Conservation (phyloP, 208 protist species). For the Crithidia fasciculata region DNA sequence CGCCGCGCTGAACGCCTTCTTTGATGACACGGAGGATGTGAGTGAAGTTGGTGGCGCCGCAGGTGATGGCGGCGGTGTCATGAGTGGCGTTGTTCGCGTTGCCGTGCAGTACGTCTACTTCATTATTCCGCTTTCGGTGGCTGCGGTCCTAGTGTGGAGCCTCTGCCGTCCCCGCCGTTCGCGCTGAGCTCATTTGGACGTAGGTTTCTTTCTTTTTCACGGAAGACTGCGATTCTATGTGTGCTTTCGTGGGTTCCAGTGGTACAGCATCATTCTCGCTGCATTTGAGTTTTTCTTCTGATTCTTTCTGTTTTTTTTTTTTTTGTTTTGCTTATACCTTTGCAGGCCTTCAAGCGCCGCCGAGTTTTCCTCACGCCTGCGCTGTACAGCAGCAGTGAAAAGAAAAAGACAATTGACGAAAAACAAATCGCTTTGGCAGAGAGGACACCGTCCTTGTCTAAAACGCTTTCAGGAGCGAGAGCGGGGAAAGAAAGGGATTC, state of each 20-base stretch:
- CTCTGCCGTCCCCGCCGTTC: conserved; percentile 20
- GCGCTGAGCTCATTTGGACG: not conserved
- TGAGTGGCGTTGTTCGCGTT: not conserved
- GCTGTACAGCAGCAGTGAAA: no score
- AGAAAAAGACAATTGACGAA: no score
- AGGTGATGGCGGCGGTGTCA: not conserved
- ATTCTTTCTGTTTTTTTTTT: not conserved
- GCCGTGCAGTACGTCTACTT: conserved; percentile 23
- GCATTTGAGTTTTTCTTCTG: not conserved
- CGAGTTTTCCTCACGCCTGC: no score
- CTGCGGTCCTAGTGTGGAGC: not conserved
- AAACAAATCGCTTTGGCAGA: no score
- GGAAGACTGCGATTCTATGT: not conserved
- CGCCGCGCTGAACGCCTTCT: not conserved
- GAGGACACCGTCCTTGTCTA: no score
- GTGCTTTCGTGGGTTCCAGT: not conserved
- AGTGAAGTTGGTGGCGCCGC: not conserved
- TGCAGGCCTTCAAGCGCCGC: no score
- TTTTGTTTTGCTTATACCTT: not conserved
- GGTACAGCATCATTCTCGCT: not conserved
- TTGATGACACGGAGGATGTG: conserved; percentile 1
- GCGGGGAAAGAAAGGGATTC: no score
- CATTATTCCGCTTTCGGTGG: conserved; percentile 15
- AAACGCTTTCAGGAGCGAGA: no score
- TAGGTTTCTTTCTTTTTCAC: not conserved